Conservation (phyloP, 176 grass and related monocot genomes). For the Avena atlantica region DNA sequence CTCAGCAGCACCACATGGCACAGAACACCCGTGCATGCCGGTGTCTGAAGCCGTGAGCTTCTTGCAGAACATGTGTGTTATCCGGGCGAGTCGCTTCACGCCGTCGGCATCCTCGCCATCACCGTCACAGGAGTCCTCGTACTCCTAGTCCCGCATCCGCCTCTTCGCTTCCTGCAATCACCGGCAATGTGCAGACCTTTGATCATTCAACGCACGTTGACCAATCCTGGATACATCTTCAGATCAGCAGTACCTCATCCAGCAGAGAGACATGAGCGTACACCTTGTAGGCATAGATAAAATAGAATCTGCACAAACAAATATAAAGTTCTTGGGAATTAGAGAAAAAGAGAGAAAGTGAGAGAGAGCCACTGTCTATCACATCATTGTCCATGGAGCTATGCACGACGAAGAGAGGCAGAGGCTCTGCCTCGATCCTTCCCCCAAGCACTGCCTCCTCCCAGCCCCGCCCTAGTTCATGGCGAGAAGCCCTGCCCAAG, state of each 20-base stretch:
- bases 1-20: conserved; percentile 90
- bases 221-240: not conserved
- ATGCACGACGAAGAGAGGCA: too few species aligned
- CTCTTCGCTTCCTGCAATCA: conserved; percentile 39
- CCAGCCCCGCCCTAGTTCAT: too few species aligned
- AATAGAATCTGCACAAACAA: too few species aligned
- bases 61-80: conserved; percentile 97
- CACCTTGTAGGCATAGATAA: conserved; percentile 57
- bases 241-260: conserved; percentile 51
- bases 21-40: conserved; percentile 94
- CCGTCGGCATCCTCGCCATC: conserved; percentile 44
- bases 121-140: conserved; percentile 36
- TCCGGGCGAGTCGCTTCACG: conserved; percentile 47
- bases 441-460: too few species aligned
- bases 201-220: not conserved
- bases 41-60: conserved; percentile 92
- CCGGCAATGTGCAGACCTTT: not conserved
- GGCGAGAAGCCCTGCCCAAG: too few species aligned
- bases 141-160: conserved; percentile 15
- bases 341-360: too few species aligned
- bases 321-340: too few species aligned
- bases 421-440: too few species aligned
- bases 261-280: conserved; percentile 74
- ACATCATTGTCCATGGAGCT: too few species aligned
- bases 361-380: too few species aligned